Base-by-base conservation (phyloP, 169 alveolate species). In the Plasmodium berghei region DNA sequence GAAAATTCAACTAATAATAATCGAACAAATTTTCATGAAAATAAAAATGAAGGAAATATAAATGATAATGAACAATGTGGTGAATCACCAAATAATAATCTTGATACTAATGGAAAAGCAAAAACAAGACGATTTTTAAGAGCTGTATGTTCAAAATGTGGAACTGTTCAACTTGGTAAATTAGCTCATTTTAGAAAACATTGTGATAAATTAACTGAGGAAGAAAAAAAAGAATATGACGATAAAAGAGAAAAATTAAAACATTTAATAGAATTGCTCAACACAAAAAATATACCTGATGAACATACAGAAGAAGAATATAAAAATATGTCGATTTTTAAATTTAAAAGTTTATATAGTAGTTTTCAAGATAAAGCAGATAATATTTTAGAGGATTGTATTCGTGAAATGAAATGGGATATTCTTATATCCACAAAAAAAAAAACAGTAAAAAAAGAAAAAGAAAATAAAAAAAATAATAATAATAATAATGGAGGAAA, bases 91-190 rank as follows among this genome's bases (percentile, higher is more conserved):
- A 88, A 71, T 22, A 59, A 54, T 62, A 69, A 72, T 49, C 59
- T 20, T 1, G 88, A 54, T 8, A 9, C 22, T 18, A 45, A 1
- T 52, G 56, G 67, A 3, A 73, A 73, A 40, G 75, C 86, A n/a
- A 73, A 73, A 75, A 56, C 89, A 14, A 72, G 89, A 61, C 20
- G 69, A 20, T 73, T 87, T 64, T 73, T 74, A 67, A 87, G 92
- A 85, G 91, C 95, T 10, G 94, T 90, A 10, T 94, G 96, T 64
- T 74, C 95, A 18, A 89, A 92, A 58, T 94, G 96, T 69, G 66
- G 87, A 8, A 70, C 86, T 2, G 90, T 86, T 9, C 80, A 73
- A 20, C 61, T 92, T 16, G 94, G 93, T 24, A 89, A 92, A 54
- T 62, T 86, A n/a, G 92, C 94, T 9, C 96, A 94, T 72, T 74